Percentiles rank a stretch among this genome's conserved stretches.
These are phyloP conservation scores for Chimonanthus salicifolius DNA, from an alignment of 164 flowering plant genomes.

Conservation along the genomic window DNA sequence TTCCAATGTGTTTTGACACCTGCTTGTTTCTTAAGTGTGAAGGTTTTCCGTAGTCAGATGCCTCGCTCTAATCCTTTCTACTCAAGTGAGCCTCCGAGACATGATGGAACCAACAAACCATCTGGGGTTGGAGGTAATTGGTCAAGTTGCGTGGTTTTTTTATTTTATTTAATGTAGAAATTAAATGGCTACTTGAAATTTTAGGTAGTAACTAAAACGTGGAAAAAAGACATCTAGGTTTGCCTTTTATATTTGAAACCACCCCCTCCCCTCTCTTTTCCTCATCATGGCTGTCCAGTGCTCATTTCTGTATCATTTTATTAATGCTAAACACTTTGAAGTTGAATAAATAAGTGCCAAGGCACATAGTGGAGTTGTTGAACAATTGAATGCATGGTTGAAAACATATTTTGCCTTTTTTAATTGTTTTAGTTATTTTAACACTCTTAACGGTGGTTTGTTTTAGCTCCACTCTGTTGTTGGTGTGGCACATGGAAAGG, in stretches of 20 bases:
- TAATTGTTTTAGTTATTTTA: background rate
- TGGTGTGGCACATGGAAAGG: constrained; percentile 98
- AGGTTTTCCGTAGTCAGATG: constrained; percentile 86
- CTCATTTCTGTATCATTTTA: background rate
- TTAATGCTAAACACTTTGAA: background rate
- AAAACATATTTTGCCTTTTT: background rate
- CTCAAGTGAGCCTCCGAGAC: constrained; percentile 57
- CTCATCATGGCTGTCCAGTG: background rate
- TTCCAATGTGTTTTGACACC: constrained; percentile 8
- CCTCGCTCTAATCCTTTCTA: constrained; percentile 67
- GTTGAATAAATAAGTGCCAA: background rate
- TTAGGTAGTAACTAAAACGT: background rate
- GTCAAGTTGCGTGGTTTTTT: background rate
- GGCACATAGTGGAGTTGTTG: background rate
- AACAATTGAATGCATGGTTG: background rate
- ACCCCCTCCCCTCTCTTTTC: too few species aligned
- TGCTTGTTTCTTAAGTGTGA: constrained; percentile 53
- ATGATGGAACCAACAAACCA: constrained; percentile 50
- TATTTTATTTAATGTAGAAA: background rate
- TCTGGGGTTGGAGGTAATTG: constrained; percentile 50
- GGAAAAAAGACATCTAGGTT: background rate
- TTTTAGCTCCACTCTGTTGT: constrained; percentile 53
- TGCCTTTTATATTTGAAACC: background rate
- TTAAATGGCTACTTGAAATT: background rate
- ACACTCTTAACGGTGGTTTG: constrained; percentile 6